Conservation (phyloP, 768 basidiomycete species). For the Suillus fuscotomentosus region DNA sequence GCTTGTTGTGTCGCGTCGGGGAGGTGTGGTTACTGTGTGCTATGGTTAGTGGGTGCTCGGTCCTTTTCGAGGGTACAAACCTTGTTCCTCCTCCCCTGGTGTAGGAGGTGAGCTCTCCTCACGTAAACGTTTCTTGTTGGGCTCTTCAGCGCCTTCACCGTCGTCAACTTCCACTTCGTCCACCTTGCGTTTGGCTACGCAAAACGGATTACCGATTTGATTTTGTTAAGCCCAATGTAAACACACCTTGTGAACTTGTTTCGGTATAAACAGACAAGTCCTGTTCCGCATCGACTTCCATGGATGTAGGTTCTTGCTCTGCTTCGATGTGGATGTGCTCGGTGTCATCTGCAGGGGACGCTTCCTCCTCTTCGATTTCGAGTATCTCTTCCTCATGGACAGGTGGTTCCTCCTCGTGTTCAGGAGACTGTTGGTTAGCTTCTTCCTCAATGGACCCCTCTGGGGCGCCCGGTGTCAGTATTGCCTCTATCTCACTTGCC, state of each 20-base stretch:
- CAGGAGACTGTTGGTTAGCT: background rate
- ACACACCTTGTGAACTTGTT: background rate
- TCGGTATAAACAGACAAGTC: background rate
- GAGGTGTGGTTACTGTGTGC: slow-evolving; percentile 10
- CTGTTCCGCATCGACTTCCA: slow-evolving; percentile 19
- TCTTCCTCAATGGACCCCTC: background rate
- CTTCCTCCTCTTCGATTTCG: background rate
- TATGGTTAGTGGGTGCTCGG: background rate
- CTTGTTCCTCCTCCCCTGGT: slow-evolving; percentile 62
- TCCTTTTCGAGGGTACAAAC: slow-evolving; percentile 22
- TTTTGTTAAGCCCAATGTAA: background rate
- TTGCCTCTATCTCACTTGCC: slow-evolving; percentile 3
- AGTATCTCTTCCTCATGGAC: background rate
- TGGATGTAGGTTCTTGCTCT: slow-evolving; percentile 20
- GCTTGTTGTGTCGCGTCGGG: slow-evolving; percentile 17
- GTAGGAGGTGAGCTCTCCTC: slow-evolving; percentile 59
- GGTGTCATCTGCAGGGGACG: slow-evolving; percentile 9
- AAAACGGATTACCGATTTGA: background rate
- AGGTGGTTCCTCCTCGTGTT: background rate
- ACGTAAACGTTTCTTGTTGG: slow-evolving; percentile 57
- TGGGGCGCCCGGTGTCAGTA: background rate
- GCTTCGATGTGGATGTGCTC: slow-evolving; percentile 34
- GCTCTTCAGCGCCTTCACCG: slow-evolving; percentile 38
- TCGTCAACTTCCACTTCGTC: slow-evolving; percentile 56
- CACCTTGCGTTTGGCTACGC: slow-evolving; percentile 63